A percentile compares a stretch with the other conserved stretches of the same genome.
Evolutionary conservation across 176 grass and related monocot species (phyloP).

Genomic region (Elymus sibiricus): DNA sequence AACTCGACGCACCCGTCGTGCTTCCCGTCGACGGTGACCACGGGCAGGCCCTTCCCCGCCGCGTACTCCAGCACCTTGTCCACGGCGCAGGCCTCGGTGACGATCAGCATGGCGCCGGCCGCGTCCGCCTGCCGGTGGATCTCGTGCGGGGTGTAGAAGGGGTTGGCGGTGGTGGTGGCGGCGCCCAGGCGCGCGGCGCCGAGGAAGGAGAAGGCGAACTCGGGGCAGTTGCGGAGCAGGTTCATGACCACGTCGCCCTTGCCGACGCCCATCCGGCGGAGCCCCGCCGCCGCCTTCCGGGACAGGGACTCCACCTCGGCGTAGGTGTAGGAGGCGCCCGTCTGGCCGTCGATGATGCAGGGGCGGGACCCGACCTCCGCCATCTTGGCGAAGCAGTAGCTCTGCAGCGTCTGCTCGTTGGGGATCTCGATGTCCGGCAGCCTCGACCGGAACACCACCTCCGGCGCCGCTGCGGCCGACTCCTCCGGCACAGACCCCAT

Average conservation of each 20-base stretch:
- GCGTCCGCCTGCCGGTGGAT: constrained; percentile 68
- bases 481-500: constrained; percentile 42
- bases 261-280: constrained; percentile 44
- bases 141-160: constrained; percentile 73
- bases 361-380: constrained; percentile 14
- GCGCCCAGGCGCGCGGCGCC: constrained; percentile 56
- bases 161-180: constrained; percentile 71
- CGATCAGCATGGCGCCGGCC: constrained; percentile 47
- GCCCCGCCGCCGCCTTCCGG: constrained; percentile 38
- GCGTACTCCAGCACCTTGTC: constrained; percentile 60
- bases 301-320: constrained; percentile 35
- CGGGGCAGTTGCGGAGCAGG: constrained; percentile 75
- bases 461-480: not conserved
- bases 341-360: constrained; percentile 67
- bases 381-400: constrained; percentile 74
- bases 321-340: constrained; percentile 53
- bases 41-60: not conserved
- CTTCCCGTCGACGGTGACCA: constrained; percentile 51
- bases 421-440: constrained; percentile 76
- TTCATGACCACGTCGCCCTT: constrained; percentile 77
- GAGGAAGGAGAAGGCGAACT: constrained; percentile 77
- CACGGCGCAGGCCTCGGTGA: constrained; percentile 80
- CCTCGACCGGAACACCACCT: constrained; percentile 66
- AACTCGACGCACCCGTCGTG: constrained; percentile 66
- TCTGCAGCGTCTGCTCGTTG: constrained; percentile 44